Percentiles rank a stretch among this genome's conserved stretches.
Conservation (phyloP, 306 rosid genomes). For the Quercus glauca region DNA sequence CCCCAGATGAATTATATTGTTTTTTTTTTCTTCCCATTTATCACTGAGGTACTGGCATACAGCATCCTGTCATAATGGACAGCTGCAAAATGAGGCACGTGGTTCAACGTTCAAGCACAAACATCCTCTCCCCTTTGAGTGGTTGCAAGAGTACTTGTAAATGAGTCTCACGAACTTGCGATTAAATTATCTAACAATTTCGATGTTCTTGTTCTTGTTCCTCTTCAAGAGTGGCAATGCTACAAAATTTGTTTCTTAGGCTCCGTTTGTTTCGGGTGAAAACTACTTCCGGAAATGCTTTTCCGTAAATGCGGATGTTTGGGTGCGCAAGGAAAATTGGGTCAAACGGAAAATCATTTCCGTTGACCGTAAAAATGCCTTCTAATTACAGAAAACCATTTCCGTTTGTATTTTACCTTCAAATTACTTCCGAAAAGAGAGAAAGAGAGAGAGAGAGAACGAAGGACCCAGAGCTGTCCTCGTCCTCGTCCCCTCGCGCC, state of each 20-base stretch:
- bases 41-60: background rate
- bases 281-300: too few relatives aligned
- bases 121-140: background rate
- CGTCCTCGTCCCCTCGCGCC: too few relatives aligned
- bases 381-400: too few relatives aligned
- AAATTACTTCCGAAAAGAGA: too few relatives aligned
- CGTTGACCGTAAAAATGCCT: too few relatives aligned
- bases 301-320: too few relatives aligned
- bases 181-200: background rate
- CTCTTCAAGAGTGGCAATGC: background rate
- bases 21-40: background rate
- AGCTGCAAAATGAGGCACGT: background rate
- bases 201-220: background rate
- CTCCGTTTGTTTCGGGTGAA: too few relatives aligned
- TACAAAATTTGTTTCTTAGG: background rate
- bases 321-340: too few relatives aligned
- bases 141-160: background rate
- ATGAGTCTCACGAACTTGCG: background rate
- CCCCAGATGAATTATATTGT: background rate
- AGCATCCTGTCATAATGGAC: background rate
- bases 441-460: too few relatives aligned
- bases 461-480: too few relatives aligned
- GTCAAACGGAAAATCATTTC: too few relatives aligned
- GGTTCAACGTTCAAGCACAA: background rate
- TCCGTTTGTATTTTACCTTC: too few relatives aligned